Percentiles rank a stretch among this genome's conserved stretches.
Evolutionary conservation across 805 yeast genomes (phyloP).

Genomic region (Kazachstania bromeliacearum): DNA sequence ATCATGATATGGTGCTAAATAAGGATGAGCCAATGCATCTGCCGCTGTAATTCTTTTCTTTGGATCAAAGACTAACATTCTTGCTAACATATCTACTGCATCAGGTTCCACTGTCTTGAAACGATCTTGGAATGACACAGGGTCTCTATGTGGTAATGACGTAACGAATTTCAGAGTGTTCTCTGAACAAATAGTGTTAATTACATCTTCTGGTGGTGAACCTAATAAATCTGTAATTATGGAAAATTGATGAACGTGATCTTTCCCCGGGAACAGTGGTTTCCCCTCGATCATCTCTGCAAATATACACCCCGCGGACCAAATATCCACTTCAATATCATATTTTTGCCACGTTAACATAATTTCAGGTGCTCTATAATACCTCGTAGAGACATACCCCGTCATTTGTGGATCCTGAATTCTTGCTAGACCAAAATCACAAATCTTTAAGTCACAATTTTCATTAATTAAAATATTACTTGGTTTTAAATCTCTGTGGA

Average conservation of each 20-base stretch:
- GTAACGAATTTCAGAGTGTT: conserved; percentile 91
- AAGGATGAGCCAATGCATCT: conserved; percentile 81
- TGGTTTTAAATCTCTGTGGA: conserved; percentile 84
- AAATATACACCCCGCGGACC: conserved; percentile 97
- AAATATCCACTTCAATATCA: conserved; percentile 91
- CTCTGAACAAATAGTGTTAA: conserved; percentile 91
- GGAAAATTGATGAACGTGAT: conserved; percentile 95
- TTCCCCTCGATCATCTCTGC: conserved; percentile 97
- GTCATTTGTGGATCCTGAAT: conserved; percentile 99
- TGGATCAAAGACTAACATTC: conserved; percentile 93
- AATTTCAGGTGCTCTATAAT: conserved; percentile 96
- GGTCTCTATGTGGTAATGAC: conserved; percentile 85
- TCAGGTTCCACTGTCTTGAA: conserved; percentile 61
- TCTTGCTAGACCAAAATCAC: conserved; percentile 92
- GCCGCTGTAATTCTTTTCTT: conserved; percentile 89
- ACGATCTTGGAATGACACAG: conserved; percentile 76
- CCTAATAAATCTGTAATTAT: conserved; percentile 94
- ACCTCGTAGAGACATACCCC: conserved; percentile 91
- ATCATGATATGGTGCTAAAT: conserved; percentile 91
- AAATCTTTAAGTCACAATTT: conserved; percentile 82
- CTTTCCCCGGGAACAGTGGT: conserved; percentile 95
- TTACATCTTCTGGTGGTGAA: conserved; percentile 92
- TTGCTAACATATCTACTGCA: conserved; percentile 78
- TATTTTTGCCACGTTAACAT: conserved; percentile 98
- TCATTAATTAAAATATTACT: conserved; percentile 77